Percentiles rank a stretch among this genome's conserved stretches.
Evolutionary conservation across 257 asterid species (phyloP).

Genomic region (Rhazya stricta): DNA sequence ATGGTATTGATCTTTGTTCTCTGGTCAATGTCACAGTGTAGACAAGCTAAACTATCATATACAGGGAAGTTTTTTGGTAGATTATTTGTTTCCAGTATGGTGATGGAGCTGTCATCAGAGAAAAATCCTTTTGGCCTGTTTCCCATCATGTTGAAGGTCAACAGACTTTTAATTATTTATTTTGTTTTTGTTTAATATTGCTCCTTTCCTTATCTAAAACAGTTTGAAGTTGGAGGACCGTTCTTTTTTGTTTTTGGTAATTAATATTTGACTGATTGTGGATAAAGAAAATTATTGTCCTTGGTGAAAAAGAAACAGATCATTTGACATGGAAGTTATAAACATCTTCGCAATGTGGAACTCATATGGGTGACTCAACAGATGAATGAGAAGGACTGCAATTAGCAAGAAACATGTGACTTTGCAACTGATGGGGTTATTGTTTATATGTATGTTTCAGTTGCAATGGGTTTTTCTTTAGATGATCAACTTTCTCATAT

Average conservation of each 20-base stretch:
- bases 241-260: not conserved
- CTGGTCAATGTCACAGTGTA: constrained; percentile 57
- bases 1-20: constrained; percentile 10
- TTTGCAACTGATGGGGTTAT: not conserved
- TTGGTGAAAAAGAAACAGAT: not conserved
- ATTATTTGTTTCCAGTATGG: constrained; percentile 56
- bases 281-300: not conserved
- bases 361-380: not conserved
- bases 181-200: not conserved
- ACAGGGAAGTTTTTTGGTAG: constrained; percentile 63
- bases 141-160: constrained; percentile 91
- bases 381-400: not conserved
- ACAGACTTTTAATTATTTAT: not conserved
- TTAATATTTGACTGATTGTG: not conserved
- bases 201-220: not conserved
- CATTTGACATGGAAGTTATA: not conserved
- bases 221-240: not conserved
- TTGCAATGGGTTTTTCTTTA: not conserved
- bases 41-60: constrained; percentile 86
- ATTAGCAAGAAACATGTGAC: not conserved
- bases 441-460: not conserved
- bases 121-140: constrained; percentile 61
- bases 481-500: not conserved
- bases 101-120: constrained; percentile 55
- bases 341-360: not conserved